Evolutionary conservation across 1,284 basidiomycete species (phyloP), one percentile per base, ranked within the genome.

Genomic region (Ustilago shanxiensis): DNA sequence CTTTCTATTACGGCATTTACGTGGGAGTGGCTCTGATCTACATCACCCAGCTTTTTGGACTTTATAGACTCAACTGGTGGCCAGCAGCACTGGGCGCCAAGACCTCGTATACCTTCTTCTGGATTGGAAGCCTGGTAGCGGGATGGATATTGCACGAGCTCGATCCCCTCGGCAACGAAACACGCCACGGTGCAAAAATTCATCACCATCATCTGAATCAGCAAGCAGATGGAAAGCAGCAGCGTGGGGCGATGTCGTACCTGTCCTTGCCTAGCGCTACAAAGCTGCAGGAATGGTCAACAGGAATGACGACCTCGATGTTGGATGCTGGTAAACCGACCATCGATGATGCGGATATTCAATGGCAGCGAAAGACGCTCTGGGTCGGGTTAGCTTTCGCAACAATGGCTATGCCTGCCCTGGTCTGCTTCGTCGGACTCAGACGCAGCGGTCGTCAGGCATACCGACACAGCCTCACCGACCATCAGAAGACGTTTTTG

Each of bases 291-390:
- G 37, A 56, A 24, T 70, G 67, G 67, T 61, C 67, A 6, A 41
- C 39, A n/a, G 24, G 52, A 1, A 35, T 45, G 39, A 26, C 44
- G 22, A 22, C 45, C 4, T 39, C 29, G 5, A 14, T 49, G 18
- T 59, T 39, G 0, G 29, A 60, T 11, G 62, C 49, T 20, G 24
- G 29, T 2, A 66, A 69, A n/a, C 70, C 70, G 0, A 59, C 56
- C 11, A 74, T 77, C 37, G 78, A 79, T 54, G 68, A 79, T 29
- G 77, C 77, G 16, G 77, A 85, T 52, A 85, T 88, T 9, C 89
- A 90, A 68, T 90, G 89, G 89, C 88, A 89, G 80, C 82, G 89
- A 7, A 90, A 90, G 82, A 89, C 89, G 85, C 77, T 84, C 80
- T 90, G 89, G 89, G 88, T 90, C 13, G 77, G 86, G 6, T 82